Evolutionary conservation across 768 basidiomycete species (phyloP), one percentile per base, ranked within the genome.

Genomic region (Rhodocollybia butyracea): DNA sequence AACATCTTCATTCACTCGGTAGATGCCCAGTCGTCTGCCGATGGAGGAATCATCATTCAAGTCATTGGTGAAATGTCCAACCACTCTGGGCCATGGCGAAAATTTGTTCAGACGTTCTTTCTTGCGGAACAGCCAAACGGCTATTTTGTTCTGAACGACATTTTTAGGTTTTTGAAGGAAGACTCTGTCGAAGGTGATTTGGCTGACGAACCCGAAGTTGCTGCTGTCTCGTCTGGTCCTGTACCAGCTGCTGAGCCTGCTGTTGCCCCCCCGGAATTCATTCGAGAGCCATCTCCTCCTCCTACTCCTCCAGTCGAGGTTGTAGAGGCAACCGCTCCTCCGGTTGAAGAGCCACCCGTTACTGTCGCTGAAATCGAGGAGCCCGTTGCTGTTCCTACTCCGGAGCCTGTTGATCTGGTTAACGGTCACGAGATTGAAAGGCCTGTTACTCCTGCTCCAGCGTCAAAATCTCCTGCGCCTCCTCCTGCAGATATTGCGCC

Each of bases 11-110:
- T 99, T 64, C 92, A 97, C 75, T 96, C 94, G 6, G 97, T 99
- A 59, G 96, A 98, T 71, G 93, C 94, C 13, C 96, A 98, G 72
- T 89, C 92, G 50, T 96, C 94, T 45, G 90, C 91, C 56, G 89
- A 89, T 61, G 89, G 90, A 58, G 97, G 97, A 42, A 98, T 99
- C 73, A 91, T 98, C 77, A 95, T 99, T 72, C 95, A 98, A 72
- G 97, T 98, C 71, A 96, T 96, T 68, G 97, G 97, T 62, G 97
- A 99, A 78, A 95, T 98, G 91, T 93, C 91, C 51, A 98, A 98
- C 74, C 81, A 84, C 60, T 82, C 83, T 55, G 91, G 89, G 51
- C 81, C 91, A 4, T 99, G 97, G 97, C 86, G 89, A 67, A 99
- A 98, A 76, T 99, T 99, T 65, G 95, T 94, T 11, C 97, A 99